phyloP scores from a whole-genome alignment of 2,329 filamentous ascomycete species.

The Claviceps citrina region DNA sequence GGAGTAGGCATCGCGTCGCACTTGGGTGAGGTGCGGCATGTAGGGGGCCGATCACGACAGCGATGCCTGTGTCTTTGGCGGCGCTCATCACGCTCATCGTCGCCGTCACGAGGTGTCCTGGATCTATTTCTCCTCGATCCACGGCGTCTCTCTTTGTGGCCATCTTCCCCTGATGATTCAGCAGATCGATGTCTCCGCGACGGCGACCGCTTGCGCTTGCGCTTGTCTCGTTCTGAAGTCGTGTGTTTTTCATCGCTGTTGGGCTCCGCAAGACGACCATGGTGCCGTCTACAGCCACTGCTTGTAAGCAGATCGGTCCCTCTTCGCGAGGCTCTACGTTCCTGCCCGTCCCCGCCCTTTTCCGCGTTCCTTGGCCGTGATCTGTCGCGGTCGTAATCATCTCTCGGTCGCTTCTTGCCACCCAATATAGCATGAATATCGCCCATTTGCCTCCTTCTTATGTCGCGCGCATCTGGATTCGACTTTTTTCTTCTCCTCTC shows the following conservation, averaged over 20 bases:
- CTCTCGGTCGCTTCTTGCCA: conserved; percentile 22
- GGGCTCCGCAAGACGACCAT: conserved; percentile 13
- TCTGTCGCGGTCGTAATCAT: neutral
- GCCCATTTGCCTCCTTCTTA: conserved; percentile 42
- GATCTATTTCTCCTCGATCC: conserved; percentile 9
- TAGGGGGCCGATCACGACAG: conserved; percentile 9
- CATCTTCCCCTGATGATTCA: neutral
- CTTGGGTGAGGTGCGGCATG: neutral
- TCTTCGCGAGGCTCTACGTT: neutral
- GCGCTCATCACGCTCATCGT: conserved; percentile 8
- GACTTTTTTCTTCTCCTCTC: conserved; percentile 28
- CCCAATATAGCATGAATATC: conserved; percentile 44
- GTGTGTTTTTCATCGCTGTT: conserved; percentile 8
- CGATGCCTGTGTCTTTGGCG: conserved; percentile 20
- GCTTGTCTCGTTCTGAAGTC: conserved; percentile 5
- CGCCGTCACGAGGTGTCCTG: conserved; percentile 13
- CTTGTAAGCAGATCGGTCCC: neutral
- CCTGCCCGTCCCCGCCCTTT: conserved; percentile 5
- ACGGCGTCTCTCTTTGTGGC: conserved; percentile 5
- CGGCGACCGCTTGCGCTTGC: neutral
- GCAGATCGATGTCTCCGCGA: neutral
- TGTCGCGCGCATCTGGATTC: conserved; percentile 33
- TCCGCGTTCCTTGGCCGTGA: conserved; percentile 9
- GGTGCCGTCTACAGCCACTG: conserved; percentile 6
- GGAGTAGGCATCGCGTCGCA: neutral